These are phyloP conservation scores for Suhomyces tanzawaensis DNA, from an alignment of 805 yeast genomes.

Conservation along the genomic window DNA sequence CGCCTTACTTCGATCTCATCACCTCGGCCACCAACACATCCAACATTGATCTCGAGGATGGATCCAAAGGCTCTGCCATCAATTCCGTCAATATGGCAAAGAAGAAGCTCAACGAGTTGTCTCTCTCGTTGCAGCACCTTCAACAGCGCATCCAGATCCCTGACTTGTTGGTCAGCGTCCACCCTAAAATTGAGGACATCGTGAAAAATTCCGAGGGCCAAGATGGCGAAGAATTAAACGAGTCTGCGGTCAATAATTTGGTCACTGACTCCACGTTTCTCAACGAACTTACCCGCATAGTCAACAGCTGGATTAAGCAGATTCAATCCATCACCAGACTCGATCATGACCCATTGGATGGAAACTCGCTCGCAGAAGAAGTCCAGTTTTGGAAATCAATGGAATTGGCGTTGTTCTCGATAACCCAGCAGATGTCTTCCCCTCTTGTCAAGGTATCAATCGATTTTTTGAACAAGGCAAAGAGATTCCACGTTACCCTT, in stretches of 20 bases:
- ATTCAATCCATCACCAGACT: slow-evolving; percentile 56
- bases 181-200: slow-evolving; percentile 41
- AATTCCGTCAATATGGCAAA: slow-evolving; percentile 43
- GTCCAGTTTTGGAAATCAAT: slow-evolving; percentile 74
- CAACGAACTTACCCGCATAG: slow-evolving; percentile 67
- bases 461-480: slow-evolving; percentile 61
- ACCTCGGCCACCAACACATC: slow-evolving; percentile 8
- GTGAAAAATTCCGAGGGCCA: slow-evolving; percentile 12
- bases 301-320: slow-evolving; percentile 70
- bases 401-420: slow-evolving; percentile 55
- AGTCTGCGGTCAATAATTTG: slow-evolving; percentile 21
- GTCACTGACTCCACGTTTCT: slow-evolving; percentile 54
- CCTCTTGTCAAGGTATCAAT: slow-evolving; percentile 57
- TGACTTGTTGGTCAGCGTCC: slow-evolving; percentile 51
- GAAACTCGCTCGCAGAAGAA: slow-evolving; percentile 58
- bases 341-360: slow-evolving; percentile 52
- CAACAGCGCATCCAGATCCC: slow-evolving; percentile 71
- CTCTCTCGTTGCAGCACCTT: slow-evolving; percentile 62
- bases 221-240: slow-evolving; percentile 14
- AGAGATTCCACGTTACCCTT: slow-evolving; percentile 77
- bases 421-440: slow-evolving; percentile 56
- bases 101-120: slow-evolving; percentile 65
- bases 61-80: slow-evolving; percentile 2
- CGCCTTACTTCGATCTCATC: slow-evolving; percentile 65
- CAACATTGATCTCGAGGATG: slow-evolving; percentile 7